Conservation (phyloP, 108 stramenopile genomes). For the Cafeteria roenbergensis region DNA sequence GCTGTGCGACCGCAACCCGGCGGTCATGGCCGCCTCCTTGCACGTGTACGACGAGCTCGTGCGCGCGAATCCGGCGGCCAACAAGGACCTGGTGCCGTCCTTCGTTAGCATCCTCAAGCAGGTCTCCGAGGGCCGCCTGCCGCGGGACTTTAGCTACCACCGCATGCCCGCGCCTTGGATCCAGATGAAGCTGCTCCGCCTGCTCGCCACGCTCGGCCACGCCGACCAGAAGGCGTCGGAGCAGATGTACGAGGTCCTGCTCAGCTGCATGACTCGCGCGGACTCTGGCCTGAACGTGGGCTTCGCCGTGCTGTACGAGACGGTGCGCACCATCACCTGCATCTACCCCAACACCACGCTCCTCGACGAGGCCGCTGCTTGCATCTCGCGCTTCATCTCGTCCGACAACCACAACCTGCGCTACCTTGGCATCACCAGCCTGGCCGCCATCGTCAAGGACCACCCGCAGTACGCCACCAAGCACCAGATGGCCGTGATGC, state of each 20-base stretch:
- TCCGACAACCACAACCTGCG: slow-evolving; percentile 81
- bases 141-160: slow-evolving; percentile 94
- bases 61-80: slow-evolving; percentile 47
- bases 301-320: slow-evolving; percentile 92
- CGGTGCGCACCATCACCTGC: slow-evolving; percentile 73
- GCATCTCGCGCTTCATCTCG: slow-evolving; percentile 72
- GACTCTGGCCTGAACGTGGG: slow-evolving; percentile 97
- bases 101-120: slow-evolving; percentile 89
- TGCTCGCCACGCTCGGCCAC: slow-evolving; percentile 71
- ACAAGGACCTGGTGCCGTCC: slow-evolving; percentile 78
- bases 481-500: slow-evolving; percentile 96
- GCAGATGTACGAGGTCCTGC: slow-evolving; percentile 91
- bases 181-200: slow-evolving; percentile 81
- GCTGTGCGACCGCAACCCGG: slow-evolving; percentile 86
- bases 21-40: slow-evolving; percentile 77
- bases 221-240: slow-evolving; percentile 58
- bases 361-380: slow-evolving; percentile 81
- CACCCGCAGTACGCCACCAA: slow-evolving; percentile 89
- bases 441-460: slow-evolving; percentile 80
- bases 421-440: slow-evolving; percentile 87
- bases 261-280: slow-evolving; percentile 80
- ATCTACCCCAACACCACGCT: slow-evolving; percentile 91
- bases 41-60: slow-evolving; percentile 77
- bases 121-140: slow-evolving; percentile 85
- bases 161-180: slow-evolving; percentile 97